Evolutionary conservation across 305 asterid genomes (phyloP).

Genomic region (Fraxinus albicans): DNA sequence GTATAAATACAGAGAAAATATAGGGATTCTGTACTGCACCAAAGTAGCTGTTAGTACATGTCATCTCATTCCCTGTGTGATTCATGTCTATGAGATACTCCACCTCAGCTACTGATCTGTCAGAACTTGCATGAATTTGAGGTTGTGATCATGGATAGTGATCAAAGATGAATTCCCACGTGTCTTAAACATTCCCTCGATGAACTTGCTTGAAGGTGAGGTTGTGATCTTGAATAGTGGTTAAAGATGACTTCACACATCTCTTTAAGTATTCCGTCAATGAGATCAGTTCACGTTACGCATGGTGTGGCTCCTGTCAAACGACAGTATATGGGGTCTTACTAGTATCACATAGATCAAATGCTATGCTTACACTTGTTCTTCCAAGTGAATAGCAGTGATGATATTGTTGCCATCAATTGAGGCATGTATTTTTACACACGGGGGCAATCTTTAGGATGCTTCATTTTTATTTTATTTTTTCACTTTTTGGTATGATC

Average conservation of each 20-base stretch:
- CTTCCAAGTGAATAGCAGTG: neutral
- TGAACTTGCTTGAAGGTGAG: neutral
- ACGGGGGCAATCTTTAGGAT: neutral
- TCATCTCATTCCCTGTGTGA: neutral
- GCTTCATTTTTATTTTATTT: neutral
- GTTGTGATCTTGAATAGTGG: neutral
- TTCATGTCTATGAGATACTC: neutral
- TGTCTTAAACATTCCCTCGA: neutral
- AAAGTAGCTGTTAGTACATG: neutral
- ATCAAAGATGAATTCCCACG: neutral
- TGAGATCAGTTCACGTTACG: neutral
- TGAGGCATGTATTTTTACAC: neutral
- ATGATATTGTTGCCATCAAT: neutral
- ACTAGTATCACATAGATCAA: neutral
- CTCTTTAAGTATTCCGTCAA: neutral
- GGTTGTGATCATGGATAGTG: neutral
- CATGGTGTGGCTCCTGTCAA: neutral
- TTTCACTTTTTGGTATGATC: neutral
- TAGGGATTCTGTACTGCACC: neutral
- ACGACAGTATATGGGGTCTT: neutral
- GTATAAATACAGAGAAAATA: neutral
- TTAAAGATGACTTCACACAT: neutral
- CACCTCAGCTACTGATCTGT: neutral
- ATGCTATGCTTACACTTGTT: neutral
- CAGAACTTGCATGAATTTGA: neutral